Percentiles rank a stretch among this genome's conserved stretches.
phyloP scores from a whole-genome alignment of 306 rosid genomes.

The Styphnolobium japonicum region DNA sequence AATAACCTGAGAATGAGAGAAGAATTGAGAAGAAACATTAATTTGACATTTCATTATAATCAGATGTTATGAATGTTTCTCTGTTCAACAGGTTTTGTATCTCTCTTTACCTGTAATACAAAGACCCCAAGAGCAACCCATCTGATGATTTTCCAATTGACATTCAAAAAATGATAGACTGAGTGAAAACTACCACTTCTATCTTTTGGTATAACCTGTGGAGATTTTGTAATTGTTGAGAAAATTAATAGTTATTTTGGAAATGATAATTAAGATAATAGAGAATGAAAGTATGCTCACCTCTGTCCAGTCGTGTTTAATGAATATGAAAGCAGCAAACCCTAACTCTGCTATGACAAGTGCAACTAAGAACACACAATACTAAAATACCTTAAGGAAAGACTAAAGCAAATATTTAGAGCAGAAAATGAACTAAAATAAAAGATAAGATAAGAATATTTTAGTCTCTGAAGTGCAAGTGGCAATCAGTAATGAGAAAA shows the following conservation, averaged over 20 bases:
- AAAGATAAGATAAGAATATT: background rate
- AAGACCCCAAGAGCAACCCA: conserved; percentile 25
- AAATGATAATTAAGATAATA: background rate
- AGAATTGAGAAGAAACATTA: background rate
- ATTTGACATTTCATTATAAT: background rate
- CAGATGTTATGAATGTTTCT: background rate
- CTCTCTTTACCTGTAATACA: conserved; percentile 12
- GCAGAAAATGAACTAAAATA: background rate
- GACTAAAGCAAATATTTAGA: background rate
- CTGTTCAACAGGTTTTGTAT: background rate
- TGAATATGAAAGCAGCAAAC: conserved; percentile 8
- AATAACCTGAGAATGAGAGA: background rate
- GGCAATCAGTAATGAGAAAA: no score
- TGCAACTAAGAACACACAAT: conserved; percentile 17
- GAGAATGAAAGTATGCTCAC: conserved; percentile 9
- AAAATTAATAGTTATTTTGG: background rate
- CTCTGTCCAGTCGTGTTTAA: conserved; percentile 24
- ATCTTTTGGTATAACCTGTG: conserved; percentile 15
- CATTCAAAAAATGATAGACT: conserved; percentile 10
- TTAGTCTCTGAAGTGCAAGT: no score
- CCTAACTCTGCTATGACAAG: conserved; percentile 8
- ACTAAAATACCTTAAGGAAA: conserved; percentile 19
- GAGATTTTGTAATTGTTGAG: background rate
- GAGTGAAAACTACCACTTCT: background rate
- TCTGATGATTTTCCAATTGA: conserved; percentile 16